Conservation (phyloP, 2,329 filamentous ascomycete genomes). For the Alternaria metachromatica region DNA sequence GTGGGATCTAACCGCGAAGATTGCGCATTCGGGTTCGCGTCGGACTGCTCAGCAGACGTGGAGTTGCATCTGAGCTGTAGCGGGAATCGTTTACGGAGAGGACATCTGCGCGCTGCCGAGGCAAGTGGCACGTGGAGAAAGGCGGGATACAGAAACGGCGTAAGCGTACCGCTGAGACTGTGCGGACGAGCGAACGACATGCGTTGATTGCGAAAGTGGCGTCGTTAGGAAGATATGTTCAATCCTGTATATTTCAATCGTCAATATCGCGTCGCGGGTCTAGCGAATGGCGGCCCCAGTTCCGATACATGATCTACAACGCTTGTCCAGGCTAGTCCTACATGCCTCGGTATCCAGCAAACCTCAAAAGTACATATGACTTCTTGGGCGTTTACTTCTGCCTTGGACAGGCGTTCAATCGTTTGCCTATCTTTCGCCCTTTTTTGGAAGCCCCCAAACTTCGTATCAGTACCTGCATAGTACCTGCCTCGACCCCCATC, state of each 20-base stretch:
- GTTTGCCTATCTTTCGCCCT: neutral
- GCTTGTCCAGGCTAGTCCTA: slow-evolving; percentile 1
- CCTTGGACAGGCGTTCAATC: neutral
- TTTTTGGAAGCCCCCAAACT: neutral
- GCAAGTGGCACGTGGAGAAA: slow-evolving; percentile 36
- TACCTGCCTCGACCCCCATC: slow-evolving; percentile 8
- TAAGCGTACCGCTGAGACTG: slow-evolving; percentile 46
- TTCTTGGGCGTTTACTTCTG: neutral
- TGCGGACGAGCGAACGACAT: slow-evolving; percentile 41
- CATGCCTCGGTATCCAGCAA: neutral
- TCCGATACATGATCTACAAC: slow-evolving; percentile 7
- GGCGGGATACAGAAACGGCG: slow-evolving; percentile 56
- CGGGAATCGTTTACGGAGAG: slow-evolving; percentile 17
- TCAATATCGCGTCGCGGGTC: slow-evolving; percentile 7
- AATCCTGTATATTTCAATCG: neutral
- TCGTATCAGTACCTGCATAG: neutral
- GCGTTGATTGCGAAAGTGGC: slow-evolving; percentile 16
- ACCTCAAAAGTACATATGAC: neutral
- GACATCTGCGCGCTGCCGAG: slow-evolving; percentile 28
- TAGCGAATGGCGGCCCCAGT: slow-evolving; percentile 9
- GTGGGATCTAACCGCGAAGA: slow-evolving; percentile 70
- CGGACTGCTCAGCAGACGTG: slow-evolving; percentile 18
- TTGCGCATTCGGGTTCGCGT: slow-evolving; percentile 18
- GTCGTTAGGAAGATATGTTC: neutral
- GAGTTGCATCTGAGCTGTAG: slow-evolving; percentile 38